A percentile compares a stretch with the other conserved stretches of the same genome.
These are phyloP conservation scores for Trichoderma sp. DNA, from an alignment of 2,329 filamentous ascomycete genomes.

Conservation along the genomic window DNA sequence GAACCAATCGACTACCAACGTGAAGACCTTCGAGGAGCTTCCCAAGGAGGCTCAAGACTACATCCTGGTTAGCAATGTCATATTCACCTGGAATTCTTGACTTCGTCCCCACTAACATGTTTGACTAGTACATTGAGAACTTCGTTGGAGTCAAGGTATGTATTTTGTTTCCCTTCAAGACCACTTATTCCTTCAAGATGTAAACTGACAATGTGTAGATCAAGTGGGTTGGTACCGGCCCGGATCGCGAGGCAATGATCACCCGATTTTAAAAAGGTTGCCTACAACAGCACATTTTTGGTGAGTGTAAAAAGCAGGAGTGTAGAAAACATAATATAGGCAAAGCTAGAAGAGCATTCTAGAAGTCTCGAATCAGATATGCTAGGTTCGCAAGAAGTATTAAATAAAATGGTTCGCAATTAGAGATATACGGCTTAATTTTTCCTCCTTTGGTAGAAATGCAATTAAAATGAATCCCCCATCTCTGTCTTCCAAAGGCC, in stretches of 20 bases:
- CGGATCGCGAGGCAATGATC: slow-evolving; percentile 64
- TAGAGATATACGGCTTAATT: background rate
- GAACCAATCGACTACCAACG: slow-evolving; percentile 61
- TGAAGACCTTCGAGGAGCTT: slow-evolving; percentile 39
- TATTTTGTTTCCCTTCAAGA: too few species aligned
- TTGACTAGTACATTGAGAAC: background rate
- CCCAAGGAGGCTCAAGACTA: slow-evolving; percentile 11
- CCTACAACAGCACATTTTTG: background rate
- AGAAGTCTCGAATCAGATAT: background rate
- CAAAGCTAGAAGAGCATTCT: slow-evolving; percentile 1
- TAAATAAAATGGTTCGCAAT: background rate
- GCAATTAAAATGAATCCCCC: too few species aligned
- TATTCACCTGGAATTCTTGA: background rate
- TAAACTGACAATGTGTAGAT: slow-evolving; percentile 33
- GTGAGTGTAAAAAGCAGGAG: background rate
- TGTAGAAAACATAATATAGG: background rate
- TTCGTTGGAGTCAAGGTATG: slow-evolving; percentile 12
- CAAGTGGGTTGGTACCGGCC: slow-evolving; percentile 66
- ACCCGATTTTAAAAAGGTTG: slow-evolving; percentile 25
- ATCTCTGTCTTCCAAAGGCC: too few species aligned
- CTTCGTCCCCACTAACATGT: background rate
- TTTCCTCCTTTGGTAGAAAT: too few species aligned
- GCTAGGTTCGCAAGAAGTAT: background rate
- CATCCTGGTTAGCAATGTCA: background rate
- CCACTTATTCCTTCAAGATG: background rate